Evolutionary conservation across 257 asterid genomes (phyloP), one percentile per base, ranked within the genome.

Genomic region (Gardenia jasminoides): DNA sequence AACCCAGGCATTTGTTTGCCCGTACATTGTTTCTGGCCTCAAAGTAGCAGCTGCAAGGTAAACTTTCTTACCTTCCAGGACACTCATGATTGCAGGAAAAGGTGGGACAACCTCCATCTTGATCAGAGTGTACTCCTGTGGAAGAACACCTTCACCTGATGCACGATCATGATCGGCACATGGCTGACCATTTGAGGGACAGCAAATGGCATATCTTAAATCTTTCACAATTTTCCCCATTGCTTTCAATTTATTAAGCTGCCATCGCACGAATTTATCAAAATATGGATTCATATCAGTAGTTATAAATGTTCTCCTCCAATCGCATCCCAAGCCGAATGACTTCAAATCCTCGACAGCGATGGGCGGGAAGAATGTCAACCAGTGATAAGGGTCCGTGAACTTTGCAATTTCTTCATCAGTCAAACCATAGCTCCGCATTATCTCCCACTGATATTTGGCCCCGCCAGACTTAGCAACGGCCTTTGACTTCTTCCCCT

Each of bases 141-240:
- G 98, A 76, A 87, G 87, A 74, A 93, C 98, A 79, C 99, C 99
- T 91, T 95, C 99, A 31, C 99, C 99, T 5, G 98, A 93, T 67
- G 99, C 92, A 30, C 97, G 90, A 84, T 95, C 99, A 68, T 95
- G 98, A 86, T 95, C 99, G 0, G 99, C 99, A 75, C 99, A 95
- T 6, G 99, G 99, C 80, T 95, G 99, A 44, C 98, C 96, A 80
- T 95, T 97, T 80, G 88, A 77, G 19, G 99, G 99, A 24, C 97
- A 93, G 82, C 87, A 95, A 64, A 93, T 68, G 19, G 98, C 76
- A 76, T 89, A 90, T 77, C 98, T 87, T 81, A 92, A 85, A 76
- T 91, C 99, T 83, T 95, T 95, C 8, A 92, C 99, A 70, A 95
- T 93, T 86, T 93, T 93, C 39, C 97, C 97, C 77, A 74, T 77